Base-by-base conservation (phyloP, 805 yeast species). In the Saturnispora mendoncae region DNA sequence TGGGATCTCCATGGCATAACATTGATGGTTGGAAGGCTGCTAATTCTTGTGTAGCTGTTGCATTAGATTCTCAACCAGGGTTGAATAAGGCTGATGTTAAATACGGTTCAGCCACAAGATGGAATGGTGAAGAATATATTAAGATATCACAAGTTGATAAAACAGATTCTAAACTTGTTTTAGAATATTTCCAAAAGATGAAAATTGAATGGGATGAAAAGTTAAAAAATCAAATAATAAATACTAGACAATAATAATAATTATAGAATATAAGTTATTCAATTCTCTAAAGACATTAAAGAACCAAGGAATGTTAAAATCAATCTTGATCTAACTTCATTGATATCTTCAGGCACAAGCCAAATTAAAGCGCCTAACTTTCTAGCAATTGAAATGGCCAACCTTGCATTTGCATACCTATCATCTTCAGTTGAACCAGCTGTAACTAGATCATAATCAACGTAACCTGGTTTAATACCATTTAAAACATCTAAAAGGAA, bases 341-440 rank as follows among this genome's bases (percentile, higher is more conserved):
- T 84, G 56, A 92, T 92, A 67, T 92, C 98, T 64, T 92, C 98
- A n/a, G 98, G 98, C n/a, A 92, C 96, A 52, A 92, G 73, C 97
- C 97, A 92, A 56, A 92, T 92, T 60, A 92, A 76, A 31, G 96
- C 98, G 47, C 98, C 98, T 52, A 92, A 68, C 65, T 92, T 92
- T 74, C 98, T 83, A 27, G 98, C 98, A 56, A 92, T 92, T 2
- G 97, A 92, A 59, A 92, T 92, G 17, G 98, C 98, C 60, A 92
- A 74, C 68, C 85, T 83, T 17, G 97, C 98, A 60, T 92, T 92
- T 31, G 95, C 94, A 58, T 86, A 86, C 57, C 72, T 76, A 50
- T 90, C 95, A 46, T 86, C 95, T 14, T 82, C 92, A 27, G 83
- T 78, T 32, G 65, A 61, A 32, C 95, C 95, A 38, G 79, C 74